Base-by-base conservation (phyloP, 1,284 basidiomycete species). In the Puccinia triticina region DNA sequence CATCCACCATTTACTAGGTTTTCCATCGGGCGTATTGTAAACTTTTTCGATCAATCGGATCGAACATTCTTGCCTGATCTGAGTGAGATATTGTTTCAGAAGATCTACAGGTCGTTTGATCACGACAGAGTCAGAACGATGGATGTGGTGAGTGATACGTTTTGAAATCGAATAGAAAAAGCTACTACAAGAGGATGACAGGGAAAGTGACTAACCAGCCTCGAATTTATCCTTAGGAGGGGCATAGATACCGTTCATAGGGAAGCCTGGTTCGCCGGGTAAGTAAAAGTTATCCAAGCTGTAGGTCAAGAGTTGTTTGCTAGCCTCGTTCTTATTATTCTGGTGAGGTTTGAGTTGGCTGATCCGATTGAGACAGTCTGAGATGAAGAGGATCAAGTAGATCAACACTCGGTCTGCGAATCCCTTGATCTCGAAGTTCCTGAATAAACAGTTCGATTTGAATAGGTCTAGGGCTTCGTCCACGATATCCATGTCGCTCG, bases 1-100 rank as follows among this genome's bases (percentile, higher is more conserved):
- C 93, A 99, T 95, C 97, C 97, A 99, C 96, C 96, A 99, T 88
- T 99, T 99, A 90, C 93, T 97, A 0, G 97, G 95, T 87, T 93
- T 94, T 82, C 92, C 92, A 4, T 92, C 91, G 90, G 85, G 92
- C 91, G 71, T 83, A 77, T 82, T 84, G 87, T 98, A 99, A 59
- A 99, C 89, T 82, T 92, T 91, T 85, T 97, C 95, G 48, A 95
- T 91, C 78, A 99, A 88, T 61, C 97, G 91, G 18, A 91, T 89
- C 23, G 94, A 93, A 34, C 96, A 90, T 87, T 99, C 97, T 87
- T 96, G 94, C 74, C 97, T 91, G 3, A 93, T 93, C 88, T 99
- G 97, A 7, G 91, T 92, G 80, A 99, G 90, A 88, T 99, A 99
- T 84, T 92, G 91, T 57, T 96, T 92, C 64, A 99, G 90, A 84